phyloP scores from a whole-genome alignment of 2,329 filamentous ascomycete genomes.

The Pseudocercospora fijiensis region DNA sequence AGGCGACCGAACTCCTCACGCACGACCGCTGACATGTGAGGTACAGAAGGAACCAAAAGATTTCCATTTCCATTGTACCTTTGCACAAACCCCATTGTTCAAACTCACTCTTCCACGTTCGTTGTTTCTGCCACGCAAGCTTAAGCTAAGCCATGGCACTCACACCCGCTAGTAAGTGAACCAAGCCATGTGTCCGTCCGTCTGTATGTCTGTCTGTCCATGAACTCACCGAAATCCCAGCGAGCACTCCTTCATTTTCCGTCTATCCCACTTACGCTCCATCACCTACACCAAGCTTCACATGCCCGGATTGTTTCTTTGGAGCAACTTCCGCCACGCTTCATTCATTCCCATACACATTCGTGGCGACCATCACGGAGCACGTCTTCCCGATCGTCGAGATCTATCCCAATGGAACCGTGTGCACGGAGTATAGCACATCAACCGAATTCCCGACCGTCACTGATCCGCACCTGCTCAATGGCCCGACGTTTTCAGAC shows the following conservation, averaged over 20 bases:
- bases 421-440: not conserved
- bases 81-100: no score
- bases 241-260: not conserved
- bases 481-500: not conserved
- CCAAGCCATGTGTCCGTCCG: no score
- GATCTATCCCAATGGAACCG: not conserved
- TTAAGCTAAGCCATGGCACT: no score
- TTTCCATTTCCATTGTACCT: no score
- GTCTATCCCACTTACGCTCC: not conserved
- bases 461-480: not conserved
- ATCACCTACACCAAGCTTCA: not conserved
- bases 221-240: no score
- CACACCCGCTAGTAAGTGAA: no score
- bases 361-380: conserved; percentile 4
- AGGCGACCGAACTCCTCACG: no score
- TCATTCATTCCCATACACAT: conserved; percentile 8
- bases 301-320: conserved; percentile 8
- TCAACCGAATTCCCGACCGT: not conserved
- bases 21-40: no score
- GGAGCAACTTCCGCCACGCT: conserved; percentile 8
- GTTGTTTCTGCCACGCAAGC: no score
- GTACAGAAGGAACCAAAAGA: no score
- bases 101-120: no score
- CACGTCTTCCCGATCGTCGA: not conserved
- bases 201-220: no score